Evolutionary conservation across 129 eudicot genomes (phyloP).

Genomic region (Centrapalus pauciflorus): DNA sequence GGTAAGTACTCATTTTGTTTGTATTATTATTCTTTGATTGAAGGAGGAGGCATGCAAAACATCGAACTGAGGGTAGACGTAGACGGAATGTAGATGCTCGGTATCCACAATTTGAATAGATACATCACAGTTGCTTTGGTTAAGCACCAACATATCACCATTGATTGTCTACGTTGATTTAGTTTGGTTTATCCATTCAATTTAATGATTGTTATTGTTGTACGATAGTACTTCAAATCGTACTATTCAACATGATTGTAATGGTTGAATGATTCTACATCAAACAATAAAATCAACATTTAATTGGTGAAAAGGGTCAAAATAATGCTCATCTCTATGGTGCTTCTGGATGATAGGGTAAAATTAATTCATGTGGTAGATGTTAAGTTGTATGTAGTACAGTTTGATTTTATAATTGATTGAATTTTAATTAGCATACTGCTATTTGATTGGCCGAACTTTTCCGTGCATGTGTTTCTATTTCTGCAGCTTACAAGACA

Average conservation of each 20-base stretch:
- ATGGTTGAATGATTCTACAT: background rate
- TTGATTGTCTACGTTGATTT: background rate
- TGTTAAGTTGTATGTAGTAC: no score
- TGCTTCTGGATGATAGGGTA: no score
- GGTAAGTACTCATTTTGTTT: slow-evolving; percentile 27
- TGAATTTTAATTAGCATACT: no score
- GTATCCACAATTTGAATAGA: no score
- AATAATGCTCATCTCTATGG: no score
- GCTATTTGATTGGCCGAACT: no score
- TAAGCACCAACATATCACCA: background rate
- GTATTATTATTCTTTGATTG: no score
- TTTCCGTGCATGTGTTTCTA: background rate
- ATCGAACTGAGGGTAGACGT: no score
- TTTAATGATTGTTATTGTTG: background rate
- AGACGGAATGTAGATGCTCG: no score
- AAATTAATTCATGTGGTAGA: no score
- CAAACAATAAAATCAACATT: background rate
- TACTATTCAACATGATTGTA: background rate
- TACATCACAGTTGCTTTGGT: no score
- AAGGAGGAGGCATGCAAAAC: no score
- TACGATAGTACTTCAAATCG: background rate
- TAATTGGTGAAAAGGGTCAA: background rate
- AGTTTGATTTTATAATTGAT: background rate
- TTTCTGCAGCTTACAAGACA: slow-evolving; percentile 63
- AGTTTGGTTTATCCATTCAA: background rate